A percentile compares a stretch with the other conserved stretches of the same genome.
These are phyloP conservation scores for Ustilago vetiveriae DNA, from an alignment of 1,284 basidiomycete species.

Conservation along the genomic window DNA sequence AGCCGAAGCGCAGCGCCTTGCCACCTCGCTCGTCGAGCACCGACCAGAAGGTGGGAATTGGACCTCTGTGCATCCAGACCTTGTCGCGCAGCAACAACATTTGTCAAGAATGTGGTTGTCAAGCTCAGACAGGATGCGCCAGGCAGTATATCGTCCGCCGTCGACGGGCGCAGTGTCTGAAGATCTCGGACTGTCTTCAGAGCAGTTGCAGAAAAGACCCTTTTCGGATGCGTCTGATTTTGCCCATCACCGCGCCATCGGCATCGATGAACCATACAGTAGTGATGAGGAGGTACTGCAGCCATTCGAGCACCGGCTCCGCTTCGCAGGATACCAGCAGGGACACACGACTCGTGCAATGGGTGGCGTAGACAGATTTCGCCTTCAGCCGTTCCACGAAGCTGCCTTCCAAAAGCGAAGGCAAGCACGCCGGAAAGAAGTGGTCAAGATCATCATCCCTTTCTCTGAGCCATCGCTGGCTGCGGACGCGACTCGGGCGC, in stretches of 20 bases:
- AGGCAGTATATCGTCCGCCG: constrained; percentile 3
- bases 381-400: constrained; percentile 12
- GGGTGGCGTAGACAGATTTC: neutral
- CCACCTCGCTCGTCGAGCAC: neutral
- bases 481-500: constrained; percentile 10
- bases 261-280: no score
- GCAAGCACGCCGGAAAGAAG: constrained; percentile 18
- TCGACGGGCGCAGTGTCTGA: constrained; percentile 1
- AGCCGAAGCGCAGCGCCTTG: constrained; percentile 8
- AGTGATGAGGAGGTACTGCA: neutral
- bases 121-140: neutral
- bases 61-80: constrained; percentile 13
- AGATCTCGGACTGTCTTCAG: constrained; percentile 9
- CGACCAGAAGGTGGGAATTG: neutral
- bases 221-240: constrained; percentile 3
- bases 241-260: neutral
- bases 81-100: no score
- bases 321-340: constrained; percentile 19
- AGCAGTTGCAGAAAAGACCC: constrained; percentile 2
- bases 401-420: constrained; percentile 2
- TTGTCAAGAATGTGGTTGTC: no score
- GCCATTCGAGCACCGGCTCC: constrained; percentile 14
- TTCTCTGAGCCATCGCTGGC: constrained; percentile 25
- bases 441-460: constrained; percentile 42
- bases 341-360: neutral